Percentiles rank a stretch among this genome's conserved stretches.
These are phyloP conservation scores for Solanum medicagineum DNA, from an alignment of 257 asterid species.

Conservation along the genomic window DNA sequence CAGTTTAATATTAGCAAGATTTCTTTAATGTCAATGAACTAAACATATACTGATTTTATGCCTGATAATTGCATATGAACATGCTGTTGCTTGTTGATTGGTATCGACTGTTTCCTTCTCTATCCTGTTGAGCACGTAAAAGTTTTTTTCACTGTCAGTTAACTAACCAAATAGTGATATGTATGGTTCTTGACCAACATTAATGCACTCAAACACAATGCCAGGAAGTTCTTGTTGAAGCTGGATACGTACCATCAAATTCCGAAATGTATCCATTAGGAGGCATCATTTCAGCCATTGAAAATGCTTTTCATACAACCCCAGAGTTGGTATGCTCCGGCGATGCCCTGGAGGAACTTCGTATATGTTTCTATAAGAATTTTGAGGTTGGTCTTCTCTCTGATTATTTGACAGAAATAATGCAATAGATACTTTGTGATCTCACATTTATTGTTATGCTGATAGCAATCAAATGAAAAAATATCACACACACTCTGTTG, in stretches of 20 bases:
- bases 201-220: background rate
- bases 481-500: background rate
- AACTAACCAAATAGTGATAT: background rate
- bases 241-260: slow-evolving; percentile 81
- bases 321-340: slow-evolving; percentile 67
- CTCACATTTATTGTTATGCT: background rate
- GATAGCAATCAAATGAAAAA: background rate
- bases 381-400: slow-evolving; percentile 44
- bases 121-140: background rate
- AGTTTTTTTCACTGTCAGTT: background rate
- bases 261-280: slow-evolving; percentile 82
- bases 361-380: slow-evolving; percentile 72
- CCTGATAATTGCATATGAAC: background rate
- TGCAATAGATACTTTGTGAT: background rate
- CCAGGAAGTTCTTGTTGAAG: slow-evolving; percentile 64
- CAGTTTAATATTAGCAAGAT: background rate
- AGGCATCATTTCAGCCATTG: slow-evolving; percentile 69
- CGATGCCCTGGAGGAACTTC: slow-evolving; percentile 73
- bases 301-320: slow-evolving; percentile 71
- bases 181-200: background rate
- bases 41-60: background rate
- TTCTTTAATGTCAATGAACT: background rate
- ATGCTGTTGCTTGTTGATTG: background rate
- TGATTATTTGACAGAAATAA: background rate
- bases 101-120: background rate